Evolutionary conservation across 139 green algal genomes (phyloP), one percentile per base, ranked within the genome.

Genomic region (Tetradesmus obliquus): DNA sequence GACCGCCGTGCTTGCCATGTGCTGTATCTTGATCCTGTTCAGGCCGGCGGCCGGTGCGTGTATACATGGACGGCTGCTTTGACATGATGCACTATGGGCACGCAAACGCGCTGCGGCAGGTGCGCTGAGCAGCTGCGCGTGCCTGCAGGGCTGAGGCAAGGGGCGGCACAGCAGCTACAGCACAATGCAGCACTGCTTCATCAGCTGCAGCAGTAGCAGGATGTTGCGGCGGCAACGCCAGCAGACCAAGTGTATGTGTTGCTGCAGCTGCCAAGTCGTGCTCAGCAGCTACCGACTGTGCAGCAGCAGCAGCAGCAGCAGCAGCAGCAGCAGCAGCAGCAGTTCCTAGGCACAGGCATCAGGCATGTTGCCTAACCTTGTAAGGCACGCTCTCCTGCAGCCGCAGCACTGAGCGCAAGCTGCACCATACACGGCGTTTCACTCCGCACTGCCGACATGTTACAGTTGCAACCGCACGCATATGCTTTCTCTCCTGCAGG

Each of bases 81-180:
- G 98, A 99, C 93, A 97, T 99, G 96, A 99, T 99, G 98, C 98
- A 99, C 90, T 99, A 99, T 88, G 98, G 98, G 0, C 98, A 99
- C 94, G 98, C 98, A 15, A 99, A 99, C 92, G 98, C 98, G 1
- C 94, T 99, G 90, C 94, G 98, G 0, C 98, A 99, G 95, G 97
- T 96, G 82, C 1, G 90, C 6, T 58, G 5, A 86, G 60, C 60
- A 19, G 81, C 32, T 71, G 60, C 8, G 8, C 60, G 32, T 71
- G 60, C 8, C 7, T 9, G 8, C 57, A 66, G 8, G 8, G 57
- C 6, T 66, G 57, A 7, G 57, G 57, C 57, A 13, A 66, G 6
- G 57, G 8, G 57, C 57, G 8, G 57, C 57, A 76, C 66, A 76
- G 66, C 66, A 76, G 66, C 66, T n/a, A n/a, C 66, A 24, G 66